Evolutionary conservation across 2,329 filamentous ascomycete species (phyloP).

Genomic region (Stachybotrys chlorohalonatus): DNA sequence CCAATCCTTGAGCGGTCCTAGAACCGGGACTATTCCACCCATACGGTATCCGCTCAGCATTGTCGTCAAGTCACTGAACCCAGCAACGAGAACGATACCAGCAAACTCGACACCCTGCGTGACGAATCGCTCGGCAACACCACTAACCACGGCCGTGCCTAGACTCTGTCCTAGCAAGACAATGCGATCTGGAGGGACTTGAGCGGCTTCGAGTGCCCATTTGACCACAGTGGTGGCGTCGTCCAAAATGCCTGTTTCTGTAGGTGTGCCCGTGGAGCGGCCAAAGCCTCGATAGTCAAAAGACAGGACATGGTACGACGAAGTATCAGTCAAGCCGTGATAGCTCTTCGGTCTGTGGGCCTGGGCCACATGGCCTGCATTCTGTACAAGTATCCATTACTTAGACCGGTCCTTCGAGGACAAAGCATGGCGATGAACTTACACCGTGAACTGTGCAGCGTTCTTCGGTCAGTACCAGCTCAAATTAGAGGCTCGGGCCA

Average conservation of each 20-base stretch:
- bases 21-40: conserved; percentile 66
- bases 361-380: conserved; percentile 80
- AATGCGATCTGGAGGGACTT: conserved; percentile 62
- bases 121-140: conserved; percentile 62
- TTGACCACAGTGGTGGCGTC: conserved; percentile 68
- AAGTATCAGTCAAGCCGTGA: conserved; percentile 64
- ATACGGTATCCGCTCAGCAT: conserved; percentile 72
- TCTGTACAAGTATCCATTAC: conserved; percentile 37
- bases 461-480: background rate
- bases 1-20: conserved; percentile 64
- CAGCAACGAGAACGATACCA: conserved; percentile 68
- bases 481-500: background rate
- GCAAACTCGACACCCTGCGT: conserved; percentile 59
- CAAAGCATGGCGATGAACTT: conserved; percentile 16
- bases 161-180: conserved; percentile 80
- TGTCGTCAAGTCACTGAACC: conserved; percentile 65
- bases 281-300: conserved; percentile 91
- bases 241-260: conserved; percentile 70
- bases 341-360: conserved; percentile 68
- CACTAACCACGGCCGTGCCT: conserved; percentile 75
- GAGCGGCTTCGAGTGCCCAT: conserved; percentile 57
- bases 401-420: background rate
- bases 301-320: conserved; percentile 71
- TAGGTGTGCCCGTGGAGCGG: conserved; percentile 67
- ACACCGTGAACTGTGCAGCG: conserved; percentile 50